Evolutionary conservation across 306 rosid genomes (phyloP), one percentile per base, ranked within the genome.

Genomic region (Casuarina glauca): DNA sequence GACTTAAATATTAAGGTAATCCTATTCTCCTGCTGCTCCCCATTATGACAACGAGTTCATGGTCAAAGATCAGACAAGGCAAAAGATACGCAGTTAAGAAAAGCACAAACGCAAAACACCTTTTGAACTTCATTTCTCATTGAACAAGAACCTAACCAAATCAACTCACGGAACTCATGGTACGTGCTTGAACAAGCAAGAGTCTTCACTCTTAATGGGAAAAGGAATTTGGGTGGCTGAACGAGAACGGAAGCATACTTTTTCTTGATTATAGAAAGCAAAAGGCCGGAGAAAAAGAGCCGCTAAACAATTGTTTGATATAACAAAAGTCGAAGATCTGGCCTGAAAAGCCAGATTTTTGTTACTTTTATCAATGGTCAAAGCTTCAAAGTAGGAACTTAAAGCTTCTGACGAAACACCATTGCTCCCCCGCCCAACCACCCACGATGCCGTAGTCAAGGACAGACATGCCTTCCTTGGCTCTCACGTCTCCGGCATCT

Each of bases 371-470:
- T 66, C 80, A 49, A 53, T 12, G 5, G 88, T 87, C 88, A 84
- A 13, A 87, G 20, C 72, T 81, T 76, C 83, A 77, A 76, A 77
- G 79, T 57, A 74, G 82, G 77, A 76, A 66, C 81, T 70, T 70
- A 74, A 77, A 74, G 15, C 62, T 66, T 62, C 43, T 44, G 70
- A 57, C 73, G 69, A 72, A 46, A 76, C 44, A 12, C 20, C 66
- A 39, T 9, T 62, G 7, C 32, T 69, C 41, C 77, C 58, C 61
- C 63, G 70, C 79, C 78, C 53, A 67, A 78, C 51, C 38, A 48
- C 79, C 74, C 80, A 74, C 73, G 3, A 42, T 41, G 36, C 50
- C 86, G 77, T 80, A 70, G 38, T 39, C 70, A 78, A 64, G 70
- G 62, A 53, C 2, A 15, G 72, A 43, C 48, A 44, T 51, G 55